A percentile compares a stretch with the other conserved stretches of the same genome.
Evolutionary conservation across 2,329 filamentous ascomycete species (phyloP).

Genomic region (Fusarium lyarnte): DNA sequence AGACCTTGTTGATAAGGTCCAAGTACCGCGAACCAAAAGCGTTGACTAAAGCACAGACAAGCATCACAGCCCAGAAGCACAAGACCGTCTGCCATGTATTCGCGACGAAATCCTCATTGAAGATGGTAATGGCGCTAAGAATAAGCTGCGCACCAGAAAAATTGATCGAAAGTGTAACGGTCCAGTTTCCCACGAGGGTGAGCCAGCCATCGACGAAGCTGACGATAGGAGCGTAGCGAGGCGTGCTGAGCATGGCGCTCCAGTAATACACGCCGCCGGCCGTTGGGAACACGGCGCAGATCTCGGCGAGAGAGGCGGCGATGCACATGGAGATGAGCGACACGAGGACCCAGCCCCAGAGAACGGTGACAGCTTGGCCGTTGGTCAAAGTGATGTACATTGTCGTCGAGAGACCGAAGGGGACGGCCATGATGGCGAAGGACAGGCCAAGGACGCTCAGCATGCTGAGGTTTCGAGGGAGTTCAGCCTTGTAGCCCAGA

Average conservation of each 20-base stretch:
- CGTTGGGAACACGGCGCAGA: conserved; percentile 71
- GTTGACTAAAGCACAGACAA: conserved; percentile 73
- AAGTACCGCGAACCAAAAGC: conserved; percentile 68
- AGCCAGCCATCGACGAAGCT: conserved; percentile 81
- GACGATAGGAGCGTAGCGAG: conserved; percentile 68
- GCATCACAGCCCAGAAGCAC: conserved; percentile 74
- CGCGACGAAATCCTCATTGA: conserved; percentile 67
- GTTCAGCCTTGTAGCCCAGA: conserved; percentile 61
- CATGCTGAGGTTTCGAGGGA: conserved; percentile 61
- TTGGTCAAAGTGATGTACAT: conserved; percentile 68
- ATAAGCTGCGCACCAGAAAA: conserved; percentile 76
- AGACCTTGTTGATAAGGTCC: conserved; percentile 74
- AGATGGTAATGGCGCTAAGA: conserved; percentile 72
- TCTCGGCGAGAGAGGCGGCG: conserved; percentile 77
- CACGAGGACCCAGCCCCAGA: conserved; percentile 74
- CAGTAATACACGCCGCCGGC: conserved; percentile 77
- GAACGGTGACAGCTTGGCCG: conserved; percentile 76
- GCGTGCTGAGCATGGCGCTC: conserved; percentile 73
- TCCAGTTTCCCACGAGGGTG: conserved; percentile 76
- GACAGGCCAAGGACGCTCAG: conserved; percentile 60
- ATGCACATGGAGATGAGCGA: conserved; percentile 77
- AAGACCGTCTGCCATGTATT: conserved; percentile 78
- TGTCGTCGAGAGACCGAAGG: conserved; percentile 60
- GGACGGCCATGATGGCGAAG: conserved; percentile 62
- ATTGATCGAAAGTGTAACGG: conserved; percentile 75